These are phyloP conservation scores for Colletotrichum australisinense DNA, from an alignment of 2,329 filamentous ascomycete species.

Conservation along the genomic window DNA sequence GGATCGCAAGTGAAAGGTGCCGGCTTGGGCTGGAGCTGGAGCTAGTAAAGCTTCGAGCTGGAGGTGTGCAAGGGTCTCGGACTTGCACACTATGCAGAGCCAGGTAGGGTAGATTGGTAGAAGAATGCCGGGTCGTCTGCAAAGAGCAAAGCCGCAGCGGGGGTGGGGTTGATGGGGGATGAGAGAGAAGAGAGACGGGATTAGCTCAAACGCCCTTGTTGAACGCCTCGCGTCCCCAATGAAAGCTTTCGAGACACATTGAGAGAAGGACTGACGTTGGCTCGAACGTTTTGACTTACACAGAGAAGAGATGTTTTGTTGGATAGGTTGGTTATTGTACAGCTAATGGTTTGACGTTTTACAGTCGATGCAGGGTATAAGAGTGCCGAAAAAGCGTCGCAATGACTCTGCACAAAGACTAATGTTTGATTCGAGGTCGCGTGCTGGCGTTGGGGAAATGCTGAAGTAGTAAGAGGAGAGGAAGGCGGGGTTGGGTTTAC, in stretches of 20 bases:
- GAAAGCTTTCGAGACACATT: slow-evolving; percentile 26
- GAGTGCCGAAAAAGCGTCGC: not conserved
- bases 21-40: not conserved
- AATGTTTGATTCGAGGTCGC: slow-evolving; percentile 1
- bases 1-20: not conserved
- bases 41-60: not conserved
- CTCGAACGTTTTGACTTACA: slow-evolving; percentile 15
- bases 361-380: not conserved
- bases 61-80: not conserved
- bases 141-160: slow-evolving; percentile 27
- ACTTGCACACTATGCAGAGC: slow-evolving; percentile 11
- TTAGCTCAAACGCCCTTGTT: slow-evolving; percentile 29
- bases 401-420: not conserved
- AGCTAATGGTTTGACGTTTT: not conserved
- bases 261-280: slow-evolving; percentile 8
- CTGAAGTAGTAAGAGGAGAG: not conserved
- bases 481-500: slow-evolving; percentile 2
- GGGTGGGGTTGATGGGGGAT: slow-evolving; percentile 10
- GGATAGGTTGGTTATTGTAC: not conserved
- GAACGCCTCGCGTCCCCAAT: slow-evolving; percentile 35
- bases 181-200: not conserved
- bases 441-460: not conserved
- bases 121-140: not conserved
- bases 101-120: not conserved
- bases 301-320: not conserved